Evolutionary conservation across 148 eudicot genomes (phyloP), one percentile per base, ranked within the genome.

Genomic region (Diospyros lotus): DNA sequence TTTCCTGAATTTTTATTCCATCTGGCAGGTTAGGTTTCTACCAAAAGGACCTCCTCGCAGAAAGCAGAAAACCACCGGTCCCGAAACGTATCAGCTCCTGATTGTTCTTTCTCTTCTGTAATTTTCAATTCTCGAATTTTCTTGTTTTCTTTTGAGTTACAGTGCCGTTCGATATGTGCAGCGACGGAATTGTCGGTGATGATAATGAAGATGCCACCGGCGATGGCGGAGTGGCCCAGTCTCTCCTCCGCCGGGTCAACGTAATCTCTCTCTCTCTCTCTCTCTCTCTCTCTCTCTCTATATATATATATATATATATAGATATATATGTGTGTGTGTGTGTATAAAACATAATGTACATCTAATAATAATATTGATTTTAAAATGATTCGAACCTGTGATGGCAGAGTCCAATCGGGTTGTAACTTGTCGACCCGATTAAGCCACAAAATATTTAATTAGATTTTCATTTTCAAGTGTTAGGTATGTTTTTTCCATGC

Each of bases 21-120:
- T 78, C 8, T 52, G 42, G 63, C 79, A 86, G 89, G 60, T 48
- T 3, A 84, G 61, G 60, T 86, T 82, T 68, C 3, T 68, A n/a
- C 92, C 89, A 38, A 88, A 80, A 70, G 54, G 64, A 40, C 85
- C 81, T 66, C 40, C 81, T 64, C 82, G 71, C 78, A 78, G 85
- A 76, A 69, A 68, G 55, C 17, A 64, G 8, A 81, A 66, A 69
- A 52, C 63, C 39, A 13, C 60, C 61, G 73, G 66, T 13, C 77
- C 79, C 63, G 71, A 76, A 41, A 74, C 13, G 91, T 88, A 76
- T 52, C 7, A 3, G 6, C 6, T 18, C 69, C 50, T 42, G 6
- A 12, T 39, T 41, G 13, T 2, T 5, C 10, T 28, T n/a, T 9
- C 41, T 72, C 5, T 45, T 4, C 13, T 3, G 4, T 51, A 71